Evolutionary conservation across 2,329 filamentous ascomycete genomes (phyloP), one percentile per base, ranked within the genome.

Genomic region (Aspergillus sp.): DNA sequence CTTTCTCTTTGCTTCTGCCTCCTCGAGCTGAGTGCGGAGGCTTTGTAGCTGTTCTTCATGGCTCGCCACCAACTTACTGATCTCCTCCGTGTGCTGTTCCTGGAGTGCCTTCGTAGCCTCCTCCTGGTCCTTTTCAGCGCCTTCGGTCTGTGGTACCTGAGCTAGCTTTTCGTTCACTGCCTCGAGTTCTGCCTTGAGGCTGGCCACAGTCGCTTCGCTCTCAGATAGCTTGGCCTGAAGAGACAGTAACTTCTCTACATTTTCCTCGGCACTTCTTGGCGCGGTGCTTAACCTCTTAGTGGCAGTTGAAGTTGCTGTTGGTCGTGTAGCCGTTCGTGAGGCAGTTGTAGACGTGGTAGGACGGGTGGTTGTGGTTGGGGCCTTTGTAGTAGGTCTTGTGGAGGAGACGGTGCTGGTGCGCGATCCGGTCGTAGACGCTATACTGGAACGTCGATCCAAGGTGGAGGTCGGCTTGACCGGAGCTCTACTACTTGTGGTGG

Each of bases 261-360:
- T 71, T 17, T 72, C 72, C 11, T 69, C 63, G n/a, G 68, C 62
- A 34, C 64, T 45, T 60, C 75, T 75, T 11, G 70, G 64, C 11
- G 72, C 68, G 0, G 76, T 76, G 68, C 77, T 79, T 59, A 77
- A 61, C 38, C 77, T 69, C 65, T 76, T 79, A 58, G 72, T 76
- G 3, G 54, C 52, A 9, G 67, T 56, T 15, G 48, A 57, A 5
- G 66, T 53, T 6, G 62, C 64, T n/a, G 66, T 52, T 23, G 64
- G 63, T 15, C 63, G 60, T 3, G 68, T 68, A 8, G 59, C 54
- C 15, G 68, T 66, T 11, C 69, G 62, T 11, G 66, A 54, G n/a
- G 66, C 62, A 19, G 65, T 64, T 17, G 64, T 67, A 25, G 72
- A 66, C 19, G 69, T 67, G 11, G 70, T 64, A 22, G 72, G 66